Percentiles rank a stretch among this genome's conserved stretches.
These are phyloP conservation scores for Bipolaris sorokiniana DNA, from an alignment of 2,329 filamentous ascomycete species.

Conservation along the genomic window DNA sequence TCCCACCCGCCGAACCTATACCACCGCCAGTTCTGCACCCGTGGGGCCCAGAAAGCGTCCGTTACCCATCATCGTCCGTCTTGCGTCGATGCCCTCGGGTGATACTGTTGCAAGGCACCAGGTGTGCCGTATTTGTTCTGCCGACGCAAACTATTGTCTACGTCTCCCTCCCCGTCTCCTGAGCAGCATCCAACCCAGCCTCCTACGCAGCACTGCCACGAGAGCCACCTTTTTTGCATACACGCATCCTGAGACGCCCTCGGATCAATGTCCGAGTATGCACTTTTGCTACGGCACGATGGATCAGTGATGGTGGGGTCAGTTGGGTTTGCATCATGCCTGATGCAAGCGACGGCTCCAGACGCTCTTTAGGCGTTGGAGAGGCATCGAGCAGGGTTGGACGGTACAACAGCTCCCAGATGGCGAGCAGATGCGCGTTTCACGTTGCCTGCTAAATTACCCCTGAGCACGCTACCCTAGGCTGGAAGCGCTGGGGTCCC, in stretches of 20 bases:
- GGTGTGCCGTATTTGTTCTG: constrained; percentile 7
- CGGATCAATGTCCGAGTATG: constrained; percentile 28
- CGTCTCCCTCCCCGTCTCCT: not conserved
- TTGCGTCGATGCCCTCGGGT: not conserved
- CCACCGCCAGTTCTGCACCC: constrained; percentile 4
- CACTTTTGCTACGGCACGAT: constrained; percentile 26
- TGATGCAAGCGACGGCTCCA: constrained; percentile 28
- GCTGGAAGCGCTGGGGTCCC: constrained; percentile 26
- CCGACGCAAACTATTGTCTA: not conserved
- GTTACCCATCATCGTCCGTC: not conserved
- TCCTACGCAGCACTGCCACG: constrained; percentile 8
- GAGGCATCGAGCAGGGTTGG: constrained; percentile 9
- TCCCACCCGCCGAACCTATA: constrained; percentile 2
- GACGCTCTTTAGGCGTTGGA: constrained; percentile 28
- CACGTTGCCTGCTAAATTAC: constrained; percentile 30
- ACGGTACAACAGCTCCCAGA: constrained; percentile 10
- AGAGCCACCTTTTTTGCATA: constrained; percentile 4
- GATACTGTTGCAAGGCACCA: constrained; percentile 3
- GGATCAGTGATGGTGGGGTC: constrained; percentile 19
- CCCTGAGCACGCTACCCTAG: constrained; percentile 26
- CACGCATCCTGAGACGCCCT: constrained; percentile 35
- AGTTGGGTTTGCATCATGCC: constrained; percentile 16
- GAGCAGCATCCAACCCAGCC: constrained; percentile 5
- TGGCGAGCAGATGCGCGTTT: constrained; percentile 36
- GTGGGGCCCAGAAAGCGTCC: not conserved